Evolutionary conservation across 352 stramenopile genomes (phyloP), one percentile per base, ranked within the genome.

Genomic region (Pythium rishiriense): DNA sequence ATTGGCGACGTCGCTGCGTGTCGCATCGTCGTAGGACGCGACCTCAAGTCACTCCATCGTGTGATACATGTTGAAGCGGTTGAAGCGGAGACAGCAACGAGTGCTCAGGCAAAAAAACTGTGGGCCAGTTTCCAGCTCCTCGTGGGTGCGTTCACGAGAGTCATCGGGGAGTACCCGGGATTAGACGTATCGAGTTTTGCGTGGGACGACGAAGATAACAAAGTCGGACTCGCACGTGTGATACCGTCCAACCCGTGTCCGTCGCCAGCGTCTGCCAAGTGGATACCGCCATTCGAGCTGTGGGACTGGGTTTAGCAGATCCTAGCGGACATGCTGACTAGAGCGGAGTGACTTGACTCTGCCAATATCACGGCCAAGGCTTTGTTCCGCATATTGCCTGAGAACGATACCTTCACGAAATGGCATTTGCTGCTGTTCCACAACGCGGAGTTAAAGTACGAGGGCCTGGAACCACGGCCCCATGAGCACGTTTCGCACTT

Each of bases 51-150:
- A 7, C 45, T 55, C 11, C 29, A 55, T 19, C 56, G 39, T 12
- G 51, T 25, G 17, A 4, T 64, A n/a, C 24, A 58, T 2, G 10
- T 64, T 1, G 58, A 64, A 51, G 58, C 58, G 10, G 25, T 58
- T 6, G 21, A 37, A 14, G 22, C 47, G 4, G 29, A 41, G n/a
- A 19, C 46, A 17, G 48, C 46, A 15, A 43, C 31, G 1, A 24
- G 1, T 15, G 33, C 31, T 1, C n/a, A 43, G 17, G 25, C 5
- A 6, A 10, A 43, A 10, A 11, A 47, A 14, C 14, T 56, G 22
- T 64, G 58, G 47, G 14, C 2, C 14, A 24, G 19, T n/a, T 64
- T 58, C 10, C 35, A n/a, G 3, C 6, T 21, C 5, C 17, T 51
- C n/a, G 19, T n/a, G 6, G 22, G 7, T 1, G 45, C 57, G 1